Conservation (phyloP, 140 eudicot species). For the Flaveria floridana region DNA sequence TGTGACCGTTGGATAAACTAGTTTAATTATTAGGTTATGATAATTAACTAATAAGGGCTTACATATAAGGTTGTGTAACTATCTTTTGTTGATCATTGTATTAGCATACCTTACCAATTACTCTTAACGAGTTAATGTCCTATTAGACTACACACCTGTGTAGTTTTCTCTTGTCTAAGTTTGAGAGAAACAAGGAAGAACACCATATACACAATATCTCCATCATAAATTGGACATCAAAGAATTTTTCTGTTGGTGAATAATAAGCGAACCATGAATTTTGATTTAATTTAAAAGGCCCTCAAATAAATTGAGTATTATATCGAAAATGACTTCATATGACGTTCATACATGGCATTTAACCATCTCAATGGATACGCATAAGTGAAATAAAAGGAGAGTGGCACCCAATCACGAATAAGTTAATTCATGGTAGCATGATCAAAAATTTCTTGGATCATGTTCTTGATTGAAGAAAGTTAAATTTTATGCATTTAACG, state of each 20-base stretch:
- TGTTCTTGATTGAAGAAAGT: neutral
- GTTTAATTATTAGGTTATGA: neutral
- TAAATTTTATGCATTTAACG: neutral
- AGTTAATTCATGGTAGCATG: neutral
- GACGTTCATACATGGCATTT: no score
- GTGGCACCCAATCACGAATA: neutral
- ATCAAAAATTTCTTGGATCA: neutral
- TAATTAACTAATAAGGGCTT: neutral
- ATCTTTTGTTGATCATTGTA: neutral
- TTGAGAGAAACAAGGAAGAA: neutral
- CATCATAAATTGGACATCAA: neutral
- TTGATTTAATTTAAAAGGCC: neutral
- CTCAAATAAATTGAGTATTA: neutral
- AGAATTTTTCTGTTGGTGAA: neutral
- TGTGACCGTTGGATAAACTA: neutral
- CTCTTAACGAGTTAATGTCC: neutral
- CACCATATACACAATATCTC: neutral
- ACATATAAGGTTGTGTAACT: neutral
- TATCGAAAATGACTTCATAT: no score
- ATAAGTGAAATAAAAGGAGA: neutral
- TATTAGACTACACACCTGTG: neutral
- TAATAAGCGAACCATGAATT: neutral
- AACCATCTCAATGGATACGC: no score
- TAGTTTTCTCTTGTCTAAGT: neutral
- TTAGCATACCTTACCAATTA: neutral